Conservation (phyloP, 805 yeast species). For the Cyberlindnera galapagoensis region DNA sequence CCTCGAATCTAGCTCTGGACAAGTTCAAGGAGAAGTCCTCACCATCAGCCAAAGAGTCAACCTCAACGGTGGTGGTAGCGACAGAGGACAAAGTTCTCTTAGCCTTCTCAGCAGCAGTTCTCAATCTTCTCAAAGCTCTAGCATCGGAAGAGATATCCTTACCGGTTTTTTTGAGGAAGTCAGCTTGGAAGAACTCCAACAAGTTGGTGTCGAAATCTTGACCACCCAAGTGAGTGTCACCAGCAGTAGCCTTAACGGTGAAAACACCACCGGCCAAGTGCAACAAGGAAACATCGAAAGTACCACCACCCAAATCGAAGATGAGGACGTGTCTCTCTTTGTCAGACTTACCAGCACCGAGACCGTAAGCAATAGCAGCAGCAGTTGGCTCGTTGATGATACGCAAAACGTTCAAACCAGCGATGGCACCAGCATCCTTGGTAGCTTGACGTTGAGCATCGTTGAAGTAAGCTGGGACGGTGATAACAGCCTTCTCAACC, state of each 20-base stretch:
- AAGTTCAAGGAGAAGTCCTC: slow-evolving; percentile 92
- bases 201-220: slow-evolving; percentile 50
- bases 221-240: slow-evolving; percentile 24
- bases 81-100: slow-evolving; percentile 97
- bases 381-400: slow-evolving; percentile 20
- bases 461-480: slow-evolving; percentile 20
- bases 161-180: slow-evolving; percentile 96
- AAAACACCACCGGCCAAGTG: slow-evolving; percentile 94
- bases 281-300: slow-evolving; percentile 90
- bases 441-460: slow-evolving; percentile 20
- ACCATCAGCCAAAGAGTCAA: slow-evolving; percentile 93
- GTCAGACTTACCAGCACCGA: slow-evolving; percentile 70
- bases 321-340: slow-evolving; percentile 84
- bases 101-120: slow-evolving; percentile 45
- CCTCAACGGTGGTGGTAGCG: slow-evolving; percentile 91
- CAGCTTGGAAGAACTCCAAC: slow-evolving; percentile 86
- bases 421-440: slow-evolving; percentile 18
- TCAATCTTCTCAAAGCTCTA: slow-evolving; percentile 95
- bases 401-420: slow-evolving; percentile 19
- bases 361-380: slow-evolving; percentile 59
- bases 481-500: slow-evolving; percentile 85
- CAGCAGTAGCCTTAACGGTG: slow-evolving; percentile 85
- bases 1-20: slow-evolving; percentile 98
- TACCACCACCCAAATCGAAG: slow-evolving; percentile 97
- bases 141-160: slow-evolving; percentile 87